Percentiles rank a stretch among this genome's conserved stretches.
Evolutionary conservation across 2,329 filamentous ascomycete species (phyloP).

Genomic region (Xylaria digitata): DNA sequence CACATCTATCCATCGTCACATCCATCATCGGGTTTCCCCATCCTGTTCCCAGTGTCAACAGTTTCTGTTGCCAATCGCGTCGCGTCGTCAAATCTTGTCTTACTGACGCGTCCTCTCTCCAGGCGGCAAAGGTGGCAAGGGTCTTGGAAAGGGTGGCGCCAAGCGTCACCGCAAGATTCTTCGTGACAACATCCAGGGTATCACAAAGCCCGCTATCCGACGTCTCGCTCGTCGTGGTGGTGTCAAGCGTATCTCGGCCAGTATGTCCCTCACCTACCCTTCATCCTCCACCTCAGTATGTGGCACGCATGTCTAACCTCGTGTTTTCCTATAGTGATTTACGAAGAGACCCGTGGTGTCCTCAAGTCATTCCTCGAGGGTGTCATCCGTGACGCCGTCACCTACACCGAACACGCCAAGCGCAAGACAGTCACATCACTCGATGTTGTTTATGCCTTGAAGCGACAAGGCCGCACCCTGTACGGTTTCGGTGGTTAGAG

Average conservation of each 20-base stretch:
- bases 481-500: constrained; percentile 75
- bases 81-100: constrained; percentile 48
- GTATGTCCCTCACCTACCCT: constrained; percentile 59
- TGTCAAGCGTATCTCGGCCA: constrained; percentile 99
- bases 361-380: constrained; percentile 86
- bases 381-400: constrained; percentile 83
- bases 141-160: constrained; percentile 96
- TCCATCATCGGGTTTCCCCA: too few relatives aligned
- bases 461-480: constrained; percentile 74
- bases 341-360: constrained; percentile 84
- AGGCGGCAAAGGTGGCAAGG: constrained; percentile 97
- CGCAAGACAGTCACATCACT: constrained; percentile 77
- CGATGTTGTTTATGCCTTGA: constrained; percentile 71
- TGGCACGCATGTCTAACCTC: not conserved
- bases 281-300: not conserved
- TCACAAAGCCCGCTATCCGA: constrained; percentile 97
- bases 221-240: constrained; percentile 98
- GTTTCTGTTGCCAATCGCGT: constrained; percentile 65
- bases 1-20: too few relatives aligned
- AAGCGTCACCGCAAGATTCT: constrained; percentile 99
- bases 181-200: constrained; percentile 99
- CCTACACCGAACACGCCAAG: constrained; percentile 87
- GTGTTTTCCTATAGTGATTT: constrained; percentile 69
- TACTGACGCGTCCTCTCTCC: constrained; percentile 35
- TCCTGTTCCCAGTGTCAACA: constrained; percentile 65